phyloP scores from a whole-genome alignment of 176 grass and related monocot genomes.

The Sorghum bicolor region Sorghum_bicolor_NCBIv3 NC_012876.2:63148501-63149000 shows the following conservation, averaged over 20 bases:
- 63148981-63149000: conserved; percentile 2
- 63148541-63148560: background rate
- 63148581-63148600: background rate
- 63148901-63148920: conserved; percentile 74
- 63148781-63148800: background rate
- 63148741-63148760: background rate
- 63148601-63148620: background rate
- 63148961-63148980: conserved; percentile 4
- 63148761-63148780: background rate
- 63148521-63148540: background rate
- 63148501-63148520: background rate
- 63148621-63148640: background rate
- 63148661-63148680: background rate
- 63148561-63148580: background rate
- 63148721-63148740: background rate
- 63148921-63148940: conserved; percentile 61
- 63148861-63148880: conserved; percentile 60
- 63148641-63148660: background rate
- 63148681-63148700: background rate
- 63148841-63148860: background rate
- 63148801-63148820: background rate
- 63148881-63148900: conserved; percentile 56
- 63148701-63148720: background rate
- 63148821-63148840: background rate
- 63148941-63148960: conserved; percentile 1